These are phyloP conservation scores for Plasmopara viticola DNA, from an alignment of 352 stramenopile genomes.

Conservation along the genomic window DNA sequence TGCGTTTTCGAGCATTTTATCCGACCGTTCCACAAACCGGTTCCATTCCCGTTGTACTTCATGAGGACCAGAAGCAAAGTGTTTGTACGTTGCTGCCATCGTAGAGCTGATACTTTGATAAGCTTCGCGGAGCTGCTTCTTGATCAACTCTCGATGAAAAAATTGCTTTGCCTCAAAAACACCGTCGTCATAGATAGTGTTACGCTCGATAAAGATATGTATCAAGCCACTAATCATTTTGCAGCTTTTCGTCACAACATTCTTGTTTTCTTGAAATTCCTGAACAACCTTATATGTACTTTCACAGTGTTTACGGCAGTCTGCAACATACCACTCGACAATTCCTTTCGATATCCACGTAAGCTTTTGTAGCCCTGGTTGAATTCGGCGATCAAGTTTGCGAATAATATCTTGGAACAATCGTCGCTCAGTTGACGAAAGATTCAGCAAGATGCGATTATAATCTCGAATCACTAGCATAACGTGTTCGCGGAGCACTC, in stretches of 20 bases:
- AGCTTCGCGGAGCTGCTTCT: conserved; percentile 64
- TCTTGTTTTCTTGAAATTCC: conserved; percentile 87
- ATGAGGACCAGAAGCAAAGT: conserved; percentile 84
- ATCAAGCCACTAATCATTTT: conserved; percentile 84
- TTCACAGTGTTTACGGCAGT: conserved; percentile 87
- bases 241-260: conserved; percentile 83
- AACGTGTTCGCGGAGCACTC: conserved; percentile 89
- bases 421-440: conserved; percentile 84
- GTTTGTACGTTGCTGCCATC: conserved; percentile 88
- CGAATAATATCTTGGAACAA: conserved; percentile 94
- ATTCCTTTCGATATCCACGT: conserved; percentile 91
- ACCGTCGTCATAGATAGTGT: conserved; percentile 90
- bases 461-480: conserved; percentile 94
- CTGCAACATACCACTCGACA: conserved; percentile 89
- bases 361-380: conserved; percentile 89
- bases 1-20: conserved; percentile 88
- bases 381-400: conserved; percentile 89
- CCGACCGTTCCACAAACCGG: conserved; percentile 84
- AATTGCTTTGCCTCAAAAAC: conserved; percentile 91
- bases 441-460: conserved; percentile 91
- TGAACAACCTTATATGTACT: conserved; percentile 85
- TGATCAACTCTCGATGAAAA: conserved; percentile 80
- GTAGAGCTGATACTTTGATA: conserved; percentile 85
- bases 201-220: conserved; percentile 92
- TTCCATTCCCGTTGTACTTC: conserved; percentile 92